A percentile compares a stretch with the other conserved stretches of the same genome.
phyloP scores from a whole-genome alignment of 345 rosid species.

The Linum usitatissimum region DNA sequence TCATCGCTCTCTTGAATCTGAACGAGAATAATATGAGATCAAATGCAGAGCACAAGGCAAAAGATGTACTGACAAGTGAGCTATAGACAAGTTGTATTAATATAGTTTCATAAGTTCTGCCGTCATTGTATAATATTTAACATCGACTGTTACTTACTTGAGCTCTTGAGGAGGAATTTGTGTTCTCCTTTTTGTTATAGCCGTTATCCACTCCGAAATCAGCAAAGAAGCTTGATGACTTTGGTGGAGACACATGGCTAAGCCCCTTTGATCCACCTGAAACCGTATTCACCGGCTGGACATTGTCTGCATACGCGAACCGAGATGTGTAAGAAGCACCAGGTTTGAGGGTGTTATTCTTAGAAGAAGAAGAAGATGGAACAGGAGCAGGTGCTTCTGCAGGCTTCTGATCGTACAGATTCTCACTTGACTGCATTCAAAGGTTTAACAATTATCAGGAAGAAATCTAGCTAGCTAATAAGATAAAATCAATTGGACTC shows the following conservation, averaged over 20 bases:
- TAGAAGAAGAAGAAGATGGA: slow-evolving; percentile 35
- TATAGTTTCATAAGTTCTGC: not conserved
- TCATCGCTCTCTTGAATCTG: slow-evolving; percentile 90
- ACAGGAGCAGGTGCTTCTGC: slow-evolving; percentile 64
- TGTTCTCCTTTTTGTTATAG: slow-evolving; percentile 49
- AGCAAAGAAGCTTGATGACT: slow-evolving; percentile 76
- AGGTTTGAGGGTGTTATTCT: slow-evolving; percentile 29
- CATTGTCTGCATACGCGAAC: slow-evolving; percentile 75
- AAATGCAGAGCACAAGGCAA: not conserved
- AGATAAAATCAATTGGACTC: no score
- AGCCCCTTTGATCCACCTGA: slow-evolving; percentile 58
- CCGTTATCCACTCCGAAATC: slow-evolving; percentile 83
- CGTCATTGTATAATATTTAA: not conserved
- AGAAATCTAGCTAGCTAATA: not conserved
- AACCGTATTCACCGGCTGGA: slow-evolving; percentile 39
- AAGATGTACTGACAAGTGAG: not conserved
- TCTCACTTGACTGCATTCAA: slow-evolving; percentile 57
- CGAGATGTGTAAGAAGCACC: slow-evolving; percentile 68
- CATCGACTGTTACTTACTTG: slow-evolving; percentile 33
- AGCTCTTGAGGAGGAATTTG: slow-evolving; percentile 44
- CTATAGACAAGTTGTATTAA: not conserved
- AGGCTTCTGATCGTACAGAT: slow-evolving; percentile 93
- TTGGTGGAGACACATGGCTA: slow-evolving; percentile 91
- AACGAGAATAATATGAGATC: slow-evolving; percentile 8
- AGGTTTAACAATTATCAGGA: not conserved